Percentiles rank a stretch among this genome's conserved stretches.
phyloP scores from a whole-genome alignment of 2,329 filamentous ascomycete species.

The Microsporum ferrugineum region DNA sequence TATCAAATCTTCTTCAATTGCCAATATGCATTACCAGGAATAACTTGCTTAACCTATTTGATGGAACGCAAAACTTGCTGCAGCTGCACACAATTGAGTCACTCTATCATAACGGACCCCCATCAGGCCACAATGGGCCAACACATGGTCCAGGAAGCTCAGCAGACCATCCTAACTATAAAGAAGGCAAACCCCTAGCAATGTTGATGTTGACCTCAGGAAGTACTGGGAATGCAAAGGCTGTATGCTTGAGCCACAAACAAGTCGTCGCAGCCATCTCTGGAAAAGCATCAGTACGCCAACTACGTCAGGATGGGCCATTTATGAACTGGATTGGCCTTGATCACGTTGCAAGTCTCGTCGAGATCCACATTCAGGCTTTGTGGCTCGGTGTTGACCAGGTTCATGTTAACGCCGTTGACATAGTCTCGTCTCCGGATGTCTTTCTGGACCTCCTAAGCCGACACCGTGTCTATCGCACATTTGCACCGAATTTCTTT shows the following conservation, averaged over 20 bases:
- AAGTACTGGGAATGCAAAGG: conserved; percentile 42
- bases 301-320: conserved; percentile 21
- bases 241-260: conserved; percentile 34
- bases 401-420: conserved; percentile 15
- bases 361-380: conserved; percentile 42
- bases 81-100: background rate
- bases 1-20: background rate
- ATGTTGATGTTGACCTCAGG: conserved; percentile 45
- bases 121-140: background rate
- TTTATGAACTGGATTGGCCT: conserved; percentile 42
- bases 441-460: conserved; percentile 32
- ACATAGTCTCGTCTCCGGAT: conserved; percentile 24
- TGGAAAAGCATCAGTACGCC: conserved; percentile 29
- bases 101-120: background rate
- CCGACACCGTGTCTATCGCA: conserved; percentile 30
- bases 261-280: conserved; percentile 35
- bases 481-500: conserved; percentile 28
- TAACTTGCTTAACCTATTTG: background rate
- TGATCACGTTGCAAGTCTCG: conserved; percentile 44
- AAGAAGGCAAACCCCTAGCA: background rate
- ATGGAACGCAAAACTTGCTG: background rate
- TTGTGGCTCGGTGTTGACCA: conserved; percentile 19
- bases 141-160: no score
- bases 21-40: background rate
- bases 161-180: background rate